These are phyloP conservation scores for Leccinellum albellum DNA, from an alignment of 768 basidiomycete genomes.

Conservation along the genomic window DNA sequence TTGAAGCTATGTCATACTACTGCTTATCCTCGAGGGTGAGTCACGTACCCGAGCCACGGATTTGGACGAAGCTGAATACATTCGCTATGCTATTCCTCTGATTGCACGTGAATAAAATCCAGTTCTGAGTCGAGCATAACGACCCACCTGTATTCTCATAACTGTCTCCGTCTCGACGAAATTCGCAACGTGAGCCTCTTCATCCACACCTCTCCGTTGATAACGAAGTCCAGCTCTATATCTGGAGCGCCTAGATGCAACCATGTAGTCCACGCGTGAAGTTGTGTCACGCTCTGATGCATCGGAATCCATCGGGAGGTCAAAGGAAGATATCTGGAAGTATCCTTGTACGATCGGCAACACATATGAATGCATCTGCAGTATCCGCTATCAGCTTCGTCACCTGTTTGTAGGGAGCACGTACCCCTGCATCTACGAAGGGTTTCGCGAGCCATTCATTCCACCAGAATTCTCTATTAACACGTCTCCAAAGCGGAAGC, in stretches of 20 bases:
- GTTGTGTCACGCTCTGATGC: slow-evolving; percentile 34
- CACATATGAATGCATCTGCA: slow-evolving; percentile 76
- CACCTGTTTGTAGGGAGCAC: slow-evolving; percentile 19
- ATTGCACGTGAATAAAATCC: background rate
- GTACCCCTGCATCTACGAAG: slow-evolving; percentile 83
- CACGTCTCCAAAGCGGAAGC: slow-evolving; percentile 87
- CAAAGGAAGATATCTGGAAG: slow-evolving; percentile 73
- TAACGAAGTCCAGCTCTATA: slow-evolving; percentile 92
- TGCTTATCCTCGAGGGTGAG: background rate
- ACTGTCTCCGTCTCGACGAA: slow-evolving; percentile 95
- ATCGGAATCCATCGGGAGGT: slow-evolving; percentile 43
- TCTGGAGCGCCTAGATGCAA: slow-evolving; percentile 82
- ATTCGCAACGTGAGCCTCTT: slow-evolving; percentile 90
- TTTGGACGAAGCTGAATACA: slow-evolving; percentile 85
- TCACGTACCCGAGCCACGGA: slow-evolving; percentile 78
- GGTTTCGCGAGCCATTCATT: slow-evolving; percentile 85
- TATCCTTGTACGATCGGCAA: slow-evolving; percentile 93
- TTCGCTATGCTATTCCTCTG: slow-evolving; percentile 75
- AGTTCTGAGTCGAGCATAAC: background rate
- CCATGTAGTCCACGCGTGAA: slow-evolving; percentile 64
- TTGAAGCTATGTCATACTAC: slow-evolving; percentile 5
- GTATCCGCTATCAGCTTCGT: background rate
- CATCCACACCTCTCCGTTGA: slow-evolving; percentile 92
- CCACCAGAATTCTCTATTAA: slow-evolving; percentile 94
- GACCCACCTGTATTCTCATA: slow-evolving; percentile 69